Percentiles rank a stretch among this genome's conserved stretches.
Conservation (phyloP, 768 basidiomycete species). For the Nidularia sp. region DNA sequence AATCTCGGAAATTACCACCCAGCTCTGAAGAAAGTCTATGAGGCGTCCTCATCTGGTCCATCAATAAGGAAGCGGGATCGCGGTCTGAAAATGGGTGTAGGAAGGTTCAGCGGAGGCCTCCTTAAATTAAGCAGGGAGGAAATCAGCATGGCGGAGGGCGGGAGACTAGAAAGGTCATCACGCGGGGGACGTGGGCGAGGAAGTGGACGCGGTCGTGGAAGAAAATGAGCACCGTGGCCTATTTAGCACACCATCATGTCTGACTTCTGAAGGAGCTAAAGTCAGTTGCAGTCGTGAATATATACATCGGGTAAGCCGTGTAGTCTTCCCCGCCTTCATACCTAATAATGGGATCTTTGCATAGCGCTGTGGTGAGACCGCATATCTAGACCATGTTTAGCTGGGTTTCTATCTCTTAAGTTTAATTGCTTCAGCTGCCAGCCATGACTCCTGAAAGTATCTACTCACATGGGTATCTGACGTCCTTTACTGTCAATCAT, state of each 20-base stretch:
- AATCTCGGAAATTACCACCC: slow-evolving; percentile 84
- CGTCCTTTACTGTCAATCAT: slow-evolving; percentile 27
- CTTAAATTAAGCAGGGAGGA: slow-evolving; percentile 64
- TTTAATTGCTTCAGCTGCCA: too few species aligned
- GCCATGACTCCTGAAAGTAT: too few species aligned
- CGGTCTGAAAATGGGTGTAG: slow-evolving; percentile 77
- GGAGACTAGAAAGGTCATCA: slow-evolving; percentile 16
- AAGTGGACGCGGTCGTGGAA: slow-evolving; percentile 6
- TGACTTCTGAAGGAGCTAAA: too few species aligned
- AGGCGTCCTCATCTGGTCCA: slow-evolving; percentile 21
- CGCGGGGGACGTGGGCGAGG: slow-evolving; percentile 10
- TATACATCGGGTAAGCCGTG: too few species aligned
- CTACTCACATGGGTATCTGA: slow-evolving; percentile 27
- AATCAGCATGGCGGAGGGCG: slow-evolving; percentile 32
- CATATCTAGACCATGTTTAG: too few species aligned
- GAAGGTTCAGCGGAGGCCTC: slow-evolving; percentile 67
- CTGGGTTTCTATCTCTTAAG: too few species aligned
- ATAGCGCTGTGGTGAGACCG: too few species aligned
- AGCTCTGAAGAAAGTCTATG: slow-evolving; percentile 64
- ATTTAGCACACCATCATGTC: too few species aligned
- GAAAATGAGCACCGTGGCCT: too few species aligned
- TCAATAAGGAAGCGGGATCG: slow-evolving; percentile 47
- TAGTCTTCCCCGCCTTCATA: too few species aligned
- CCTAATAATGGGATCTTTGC: too few species aligned
- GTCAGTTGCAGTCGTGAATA: too few species aligned